Evolutionary conservation across 169 alveolate species (phyloP).

Genomic region (Plasmodium coatneyi): DNA sequence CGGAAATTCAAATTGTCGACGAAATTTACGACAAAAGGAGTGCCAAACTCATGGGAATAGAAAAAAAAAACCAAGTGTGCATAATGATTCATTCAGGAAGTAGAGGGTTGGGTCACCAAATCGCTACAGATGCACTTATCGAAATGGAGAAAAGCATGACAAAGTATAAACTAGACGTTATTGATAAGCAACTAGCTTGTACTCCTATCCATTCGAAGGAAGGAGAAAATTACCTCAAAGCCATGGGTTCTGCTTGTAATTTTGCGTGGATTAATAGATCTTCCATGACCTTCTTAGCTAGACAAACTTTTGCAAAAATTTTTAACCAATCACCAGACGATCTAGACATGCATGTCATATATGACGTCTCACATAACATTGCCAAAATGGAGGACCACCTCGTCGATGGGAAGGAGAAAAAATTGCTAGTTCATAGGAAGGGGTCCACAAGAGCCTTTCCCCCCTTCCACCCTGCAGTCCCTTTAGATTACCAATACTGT

Average conservation of each 20-base stretch:
- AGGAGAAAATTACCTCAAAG: constrained; percentile 89
- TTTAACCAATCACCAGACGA: constrained; percentile 89
- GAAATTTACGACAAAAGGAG: constrained; percentile 88
- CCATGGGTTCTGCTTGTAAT: constrained; percentile 93
- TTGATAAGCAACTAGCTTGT: constrained; percentile 91
- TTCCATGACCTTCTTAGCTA: constrained; percentile 80
- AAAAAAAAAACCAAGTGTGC: constrained; percentile 85
- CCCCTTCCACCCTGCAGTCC: constrained; percentile 91
- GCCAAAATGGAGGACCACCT: constrained; percentile 90
- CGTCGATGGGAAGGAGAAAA: constrained; percentile 84
- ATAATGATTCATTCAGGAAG: constrained; percentile 92
- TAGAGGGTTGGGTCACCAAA: constrained; percentile 93
- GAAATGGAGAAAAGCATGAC: constrained; percentile 87
- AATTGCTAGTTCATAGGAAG: constrained; percentile 90
- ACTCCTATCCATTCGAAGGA: constrained; percentile 86
- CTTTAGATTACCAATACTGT: constrained; percentile 87
- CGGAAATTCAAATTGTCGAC: constrained; percentile 91
- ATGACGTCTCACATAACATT: constrained; percentile 92
- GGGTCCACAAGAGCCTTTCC: constrained; percentile 93
- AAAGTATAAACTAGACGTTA: constrained; percentile 77
- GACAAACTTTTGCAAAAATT: constrained; percentile 82
- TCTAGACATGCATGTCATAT: constrained; percentile 92
- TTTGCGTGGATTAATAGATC: constrained; percentile 93
- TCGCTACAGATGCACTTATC: constrained; percentile 89
- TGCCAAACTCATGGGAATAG: constrained; percentile 91